These are phyloP conservation scores for Neurospora discreta DNA, from an alignment of 495 filamentous ascomycete species.

Conservation along the genomic window DNA sequence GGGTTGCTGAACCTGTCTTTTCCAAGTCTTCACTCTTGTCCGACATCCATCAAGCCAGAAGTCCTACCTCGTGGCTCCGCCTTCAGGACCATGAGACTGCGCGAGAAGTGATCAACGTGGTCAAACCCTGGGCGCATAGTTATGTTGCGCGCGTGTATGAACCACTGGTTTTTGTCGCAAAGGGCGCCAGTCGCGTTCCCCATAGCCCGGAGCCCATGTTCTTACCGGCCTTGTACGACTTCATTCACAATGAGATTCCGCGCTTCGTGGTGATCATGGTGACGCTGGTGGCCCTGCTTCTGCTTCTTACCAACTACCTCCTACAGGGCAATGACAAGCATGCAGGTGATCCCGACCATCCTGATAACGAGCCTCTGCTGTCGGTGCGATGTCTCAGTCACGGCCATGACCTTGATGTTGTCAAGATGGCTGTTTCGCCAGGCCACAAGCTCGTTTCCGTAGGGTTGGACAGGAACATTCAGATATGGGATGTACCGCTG, in stretches of 20 bases:
- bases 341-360: constrained; percentile 16
- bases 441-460: constrained; percentile 54
- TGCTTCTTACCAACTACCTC: constrained; percentile 55
- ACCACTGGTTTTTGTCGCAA: constrained; percentile 54
- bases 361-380: constrained; percentile 40
- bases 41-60: constrained; percentile 54
- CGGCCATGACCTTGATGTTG: constrained; percentile 53
- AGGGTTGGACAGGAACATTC: constrained; percentile 50
- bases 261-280: constrained; percentile 44
- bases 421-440: constrained; percentile 43
- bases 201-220: constrained; percentile 28
- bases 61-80: constrained; percentile 57
- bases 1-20: constrained; percentile 9
- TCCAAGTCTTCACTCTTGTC: constrained; percentile 31
- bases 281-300: constrained; percentile 43
- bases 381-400: constrained; percentile 45
- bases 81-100: constrained; percentile 66
- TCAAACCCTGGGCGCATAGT: constrained; percentile 54
- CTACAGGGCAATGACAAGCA: constrained; percentile 41
- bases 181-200: constrained; percentile 48
- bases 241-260: constrained; percentile 44
- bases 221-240: constrained; percentile 44
- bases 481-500: constrained; percentile 45
- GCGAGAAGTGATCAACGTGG: constrained; percentile 53
- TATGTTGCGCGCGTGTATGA: constrained; percentile 58